phyloP scores from a whole-genome alignment of 108 stramenopile genomes.

The Cyclotella sp. region DNA sequence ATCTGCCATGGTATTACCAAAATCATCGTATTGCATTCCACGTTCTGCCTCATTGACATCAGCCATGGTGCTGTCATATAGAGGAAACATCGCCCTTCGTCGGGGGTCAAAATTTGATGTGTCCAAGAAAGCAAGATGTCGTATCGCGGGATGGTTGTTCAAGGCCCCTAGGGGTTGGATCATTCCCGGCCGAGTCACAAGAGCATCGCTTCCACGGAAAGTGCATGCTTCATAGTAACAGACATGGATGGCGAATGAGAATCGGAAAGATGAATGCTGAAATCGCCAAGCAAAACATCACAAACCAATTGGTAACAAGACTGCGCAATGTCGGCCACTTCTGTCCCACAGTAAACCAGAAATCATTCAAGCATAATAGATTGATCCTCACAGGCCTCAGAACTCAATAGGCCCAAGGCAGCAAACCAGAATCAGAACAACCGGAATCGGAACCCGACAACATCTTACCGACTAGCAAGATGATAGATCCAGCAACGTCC shows the following conservation, averaged over 20 bases:
- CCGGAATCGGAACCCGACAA: background rate
- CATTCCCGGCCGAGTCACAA: slow-evolving; percentile 27
- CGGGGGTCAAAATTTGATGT: background rate
- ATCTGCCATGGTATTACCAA: background rate
- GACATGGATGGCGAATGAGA: background rate
- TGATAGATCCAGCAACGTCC: slow-evolving; percentile 12
- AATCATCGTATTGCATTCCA: slow-evolving; percentile 6
- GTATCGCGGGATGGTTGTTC: background rate
- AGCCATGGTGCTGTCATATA: slow-evolving; percentile 7
- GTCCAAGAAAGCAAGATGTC: background rate
- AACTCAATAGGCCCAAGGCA: background rate
- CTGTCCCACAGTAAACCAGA: no score
- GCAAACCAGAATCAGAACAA: background rate
- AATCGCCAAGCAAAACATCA: no score
- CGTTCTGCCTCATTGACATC: background rate
- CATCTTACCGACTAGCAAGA: slow-evolving; percentile 30
- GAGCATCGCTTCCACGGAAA: slow-evolving; percentile 21
- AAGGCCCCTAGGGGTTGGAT: background rate
- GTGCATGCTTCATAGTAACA: slow-evolving; percentile 23
- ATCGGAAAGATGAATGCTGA: background rate
- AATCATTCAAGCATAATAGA: no score
- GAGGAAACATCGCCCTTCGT: slow-evolving; percentile 2
- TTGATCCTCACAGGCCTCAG: no score
- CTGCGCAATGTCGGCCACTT: no score
- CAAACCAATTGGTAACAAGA: no score